Evolutionary conservation across 2,329 filamentous ascomycete genomes (phyloP), one percentile per base, ranked within the genome.

Genomic region (Penicillium digitatum): DNA sequence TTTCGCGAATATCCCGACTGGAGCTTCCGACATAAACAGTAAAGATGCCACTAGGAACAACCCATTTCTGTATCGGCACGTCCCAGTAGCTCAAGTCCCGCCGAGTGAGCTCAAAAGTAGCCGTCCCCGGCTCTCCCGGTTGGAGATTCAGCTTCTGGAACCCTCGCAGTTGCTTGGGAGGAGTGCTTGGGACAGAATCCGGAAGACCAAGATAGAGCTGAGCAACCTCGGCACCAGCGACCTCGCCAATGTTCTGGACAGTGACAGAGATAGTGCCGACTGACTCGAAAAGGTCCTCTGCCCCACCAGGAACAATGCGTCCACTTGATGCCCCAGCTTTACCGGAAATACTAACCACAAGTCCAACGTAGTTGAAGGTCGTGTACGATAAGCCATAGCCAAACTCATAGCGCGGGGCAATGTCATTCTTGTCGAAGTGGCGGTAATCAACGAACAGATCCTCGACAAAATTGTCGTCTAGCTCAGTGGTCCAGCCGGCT

Each of bases 311-410:
- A 3, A 54, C 35, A 43, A 56, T 32, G 10, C 32, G 38, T 11
- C 57, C 57, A 26, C 26, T 44, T 8, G 52, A 47, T 4, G 48
- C 12, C 0, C 54, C 60, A 16, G 54, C 9, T 83, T 0, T 86
- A 70, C 58, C 38, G n/a, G 43, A 31, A 77, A 61, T 87, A 79
- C 76, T 59, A 27, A 83, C 67, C 0, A 54, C 56, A 2, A 84
- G 69, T 37, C 74, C 68, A 22, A 74, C 73, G 61, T 81, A 80
- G 2, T 69, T 65, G 61, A 84, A 85, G 0, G 73, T 78, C 0
- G 82, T 82, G 63, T 85, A 85, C 10, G 78, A 69, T 10, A 85
- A 66, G 1, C 82, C 82, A 40, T 79, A 83, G 3, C 81, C 82
- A 60, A 84, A 84, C 50, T 81, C 79, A 60, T 78, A 84, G 2